These are phyloP conservation scores for Entamoeba dispar DNA, from an alignment of 208 protist species.

Conservation along the genomic window DNA sequence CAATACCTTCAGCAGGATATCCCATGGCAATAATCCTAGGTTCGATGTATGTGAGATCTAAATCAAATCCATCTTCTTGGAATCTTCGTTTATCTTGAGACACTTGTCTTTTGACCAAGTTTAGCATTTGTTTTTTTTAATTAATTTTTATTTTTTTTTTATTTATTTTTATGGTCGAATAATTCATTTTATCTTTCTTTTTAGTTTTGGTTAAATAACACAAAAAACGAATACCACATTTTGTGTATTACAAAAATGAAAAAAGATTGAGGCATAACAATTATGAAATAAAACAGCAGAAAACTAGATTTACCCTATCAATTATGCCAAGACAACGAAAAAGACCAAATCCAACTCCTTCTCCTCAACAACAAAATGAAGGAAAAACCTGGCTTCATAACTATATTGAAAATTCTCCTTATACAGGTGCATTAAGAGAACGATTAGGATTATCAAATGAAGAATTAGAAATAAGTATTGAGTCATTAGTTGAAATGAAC, in stretches of 20 bases:
- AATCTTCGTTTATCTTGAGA: not conserved
- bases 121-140: not conserved
- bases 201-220: too few species aligned
- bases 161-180: too few species aligned
- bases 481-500: not conserved
- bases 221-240: too few species aligned
- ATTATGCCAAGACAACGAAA: not conserved
- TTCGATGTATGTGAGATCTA: constrained; percentile 46
- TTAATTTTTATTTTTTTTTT: too few species aligned
- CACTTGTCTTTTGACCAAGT: not conserved
- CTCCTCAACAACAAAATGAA: not conserved
- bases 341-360: not conserved
- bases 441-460: not conserved
- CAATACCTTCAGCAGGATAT: constrained; percentile 33
- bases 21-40: constrained; percentile 45
- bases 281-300: too few species aligned
- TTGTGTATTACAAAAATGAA: too few species aligned
- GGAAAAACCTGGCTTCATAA: not conserved
- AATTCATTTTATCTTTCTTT: too few species aligned
- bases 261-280: too few species aligned
- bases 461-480: not conserved
- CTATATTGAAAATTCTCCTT: not conserved
- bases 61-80: constrained; percentile 33
- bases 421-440: not conserved
- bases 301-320: not conserved